Percentiles rank a stretch among this genome's conserved stretches.
phyloP scores from a whole-genome alignment of 2,329 filamentous ascomycete genomes.

The Diaporthe helianthi region DNA sequence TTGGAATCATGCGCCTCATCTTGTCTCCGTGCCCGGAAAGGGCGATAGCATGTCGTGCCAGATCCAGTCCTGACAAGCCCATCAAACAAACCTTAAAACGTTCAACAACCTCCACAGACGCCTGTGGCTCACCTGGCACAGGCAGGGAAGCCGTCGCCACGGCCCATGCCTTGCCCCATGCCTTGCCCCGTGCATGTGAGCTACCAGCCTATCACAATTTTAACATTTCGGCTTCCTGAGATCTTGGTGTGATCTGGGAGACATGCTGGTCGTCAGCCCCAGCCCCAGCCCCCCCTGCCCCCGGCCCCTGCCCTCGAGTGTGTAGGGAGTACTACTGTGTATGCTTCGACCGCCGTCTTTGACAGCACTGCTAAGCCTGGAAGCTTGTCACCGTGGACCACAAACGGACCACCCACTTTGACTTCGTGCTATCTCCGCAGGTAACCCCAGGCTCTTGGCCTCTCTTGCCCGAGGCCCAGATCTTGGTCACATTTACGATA shows the following conservation, averaged over 20 bases:
- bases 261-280: neutral
- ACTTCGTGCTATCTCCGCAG: constrained; percentile 19
- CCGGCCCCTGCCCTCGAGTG: neutral
- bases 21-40: constrained; percentile 4
- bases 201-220: constrained; percentile 22
- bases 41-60: constrained; percentile 16
- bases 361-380: constrained; percentile 25
- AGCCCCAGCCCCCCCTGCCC: neutral
- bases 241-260: constrained; percentile 25
- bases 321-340: no score
- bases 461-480: neutral
- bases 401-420: constrained; percentile 24
- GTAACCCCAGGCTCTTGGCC: constrained; percentile 5
- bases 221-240: constrained; percentile 18
- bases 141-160: constrained; percentile 5
- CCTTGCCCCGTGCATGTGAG: constrained; percentile 7
- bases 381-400: constrained; percentile 19
- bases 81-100: constrained; percentile 23
- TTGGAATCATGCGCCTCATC: constrained; percentile 21
- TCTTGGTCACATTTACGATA: constrained; percentile 3
- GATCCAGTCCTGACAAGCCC: constrained; percentile 22
- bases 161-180: constrained; percentile 1
- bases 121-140: neutral
- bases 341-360: constrained; percentile 3
- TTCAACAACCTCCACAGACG: constrained; percentile 4